phyloP scores from a whole-genome alignment of 208 protist species.

The Naegleria fowleri region DNA sequence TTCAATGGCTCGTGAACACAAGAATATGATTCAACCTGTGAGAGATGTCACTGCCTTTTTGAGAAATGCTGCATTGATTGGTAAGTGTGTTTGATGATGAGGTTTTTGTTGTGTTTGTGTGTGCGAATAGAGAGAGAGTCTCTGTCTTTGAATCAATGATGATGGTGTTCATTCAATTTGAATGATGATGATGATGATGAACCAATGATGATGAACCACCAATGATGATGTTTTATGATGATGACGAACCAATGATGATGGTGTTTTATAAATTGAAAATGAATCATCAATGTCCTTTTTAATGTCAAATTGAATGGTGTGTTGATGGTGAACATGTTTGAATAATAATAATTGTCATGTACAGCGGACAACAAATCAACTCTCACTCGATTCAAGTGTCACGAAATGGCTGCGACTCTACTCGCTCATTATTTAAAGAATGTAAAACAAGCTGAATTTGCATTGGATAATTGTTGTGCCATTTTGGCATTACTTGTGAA shows the following conservation, averaged over 20 bases:
- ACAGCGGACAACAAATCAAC: background rate
- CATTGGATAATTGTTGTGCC: background rate
- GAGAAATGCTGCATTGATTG: background rate
- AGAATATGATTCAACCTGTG: background rate
- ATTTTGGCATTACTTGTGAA: background rate
- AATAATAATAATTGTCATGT: background rate
- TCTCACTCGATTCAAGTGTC: background rate
- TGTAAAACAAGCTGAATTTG: background rate
- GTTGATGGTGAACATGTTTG: no score
- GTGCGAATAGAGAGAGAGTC: no score
- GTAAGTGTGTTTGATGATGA: background rate
- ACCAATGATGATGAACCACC: no score
- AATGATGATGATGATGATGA: no score
- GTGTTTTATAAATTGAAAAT: no score
- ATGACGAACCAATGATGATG: no score
- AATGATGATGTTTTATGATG: no score
- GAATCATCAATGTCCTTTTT: no score
- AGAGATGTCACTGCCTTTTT: background rate
- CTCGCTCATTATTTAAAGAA: background rate
- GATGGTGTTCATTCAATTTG: no score
- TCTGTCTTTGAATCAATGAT: no score
- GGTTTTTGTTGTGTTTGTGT: background rate
- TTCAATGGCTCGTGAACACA: background rate
- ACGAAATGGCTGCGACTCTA: background rate
- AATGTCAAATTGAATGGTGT: no score